These are phyloP conservation scores for Pestalotiopsis sp. DNA, from an alignment of 2,329 filamentous ascomycete genomes.

Conservation along the genomic window DNA sequence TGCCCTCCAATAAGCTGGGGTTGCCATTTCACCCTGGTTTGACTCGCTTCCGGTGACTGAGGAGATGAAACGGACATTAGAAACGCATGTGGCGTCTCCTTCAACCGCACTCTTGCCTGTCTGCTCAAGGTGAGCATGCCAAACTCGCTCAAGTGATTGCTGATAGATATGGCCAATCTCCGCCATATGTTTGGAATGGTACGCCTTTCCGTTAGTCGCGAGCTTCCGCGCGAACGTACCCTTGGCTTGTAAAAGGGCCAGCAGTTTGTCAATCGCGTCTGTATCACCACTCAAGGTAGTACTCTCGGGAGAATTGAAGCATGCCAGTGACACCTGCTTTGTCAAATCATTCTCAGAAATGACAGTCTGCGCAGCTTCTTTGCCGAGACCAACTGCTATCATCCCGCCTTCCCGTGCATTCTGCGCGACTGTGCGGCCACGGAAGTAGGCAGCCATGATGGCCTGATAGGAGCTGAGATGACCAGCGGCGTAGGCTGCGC, in stretches of 20 bases:
- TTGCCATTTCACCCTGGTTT: neutral
- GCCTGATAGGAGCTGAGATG: slow-evolving; percentile 14
- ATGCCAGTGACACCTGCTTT: slow-evolving; percentile 2
- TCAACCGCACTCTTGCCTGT: neutral
- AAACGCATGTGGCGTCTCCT: neutral
- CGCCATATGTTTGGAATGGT: slow-evolving; percentile 31
- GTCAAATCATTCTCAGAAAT: neutral
- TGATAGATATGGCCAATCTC: slow-evolving; percentile 11
- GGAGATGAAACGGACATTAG: neutral
- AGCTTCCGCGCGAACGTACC: slow-evolving; percentile 24
- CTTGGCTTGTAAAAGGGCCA: slow-evolving; percentile 15
- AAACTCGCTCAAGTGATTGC: neutral
- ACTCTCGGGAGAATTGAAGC: slow-evolving; percentile 28
- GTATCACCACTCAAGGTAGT: slow-evolving; percentile 29
- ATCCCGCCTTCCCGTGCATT: slow-evolving; percentile 10
- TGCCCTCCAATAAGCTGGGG: slow-evolving; percentile 15
- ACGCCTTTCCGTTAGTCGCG: slow-evolving; percentile 20
- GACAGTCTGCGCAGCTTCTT: neutral
- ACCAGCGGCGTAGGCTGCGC: slow-evolving; percentile 29
- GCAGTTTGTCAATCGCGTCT: neutral
- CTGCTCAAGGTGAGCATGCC: neutral
- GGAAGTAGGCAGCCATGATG: slow-evolving; percentile 20
- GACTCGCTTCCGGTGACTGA: neutral
- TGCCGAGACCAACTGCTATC: slow-evolving; percentile 17
- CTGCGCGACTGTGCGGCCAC: slow-evolving; percentile 4